Evolutionary conservation across 441 rosid species (phyloP).

Genomic region (Cnidoscolus chayamansa): DNA sequence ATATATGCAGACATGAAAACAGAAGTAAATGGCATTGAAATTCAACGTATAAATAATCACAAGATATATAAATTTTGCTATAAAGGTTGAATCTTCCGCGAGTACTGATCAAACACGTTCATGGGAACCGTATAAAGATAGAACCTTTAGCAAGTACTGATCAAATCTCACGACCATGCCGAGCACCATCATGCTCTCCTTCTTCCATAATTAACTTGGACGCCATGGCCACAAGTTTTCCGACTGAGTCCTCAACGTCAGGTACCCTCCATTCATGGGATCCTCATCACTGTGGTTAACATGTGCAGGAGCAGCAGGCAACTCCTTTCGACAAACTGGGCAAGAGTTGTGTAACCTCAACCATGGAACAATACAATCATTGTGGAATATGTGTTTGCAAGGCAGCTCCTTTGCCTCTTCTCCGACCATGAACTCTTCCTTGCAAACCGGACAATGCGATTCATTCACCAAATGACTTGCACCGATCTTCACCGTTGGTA

Average conservation of each 20-base stretch:
- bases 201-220: conserved; percentile 36
- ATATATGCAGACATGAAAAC: too few relatives aligned
- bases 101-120: too few relatives aligned
- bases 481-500: conserved; percentile 48
- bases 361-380: conserved; percentile 72
- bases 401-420: conserved; percentile 70
- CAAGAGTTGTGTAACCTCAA: conserved; percentile 76
- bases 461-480: conserved; percentile 43
- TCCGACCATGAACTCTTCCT: conserved; percentile 52
- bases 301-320: conserved; percentile 20
- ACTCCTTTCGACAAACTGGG: conserved; percentile 59
- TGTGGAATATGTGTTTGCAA: conserved; percentile 68
- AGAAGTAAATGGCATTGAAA: too few relatives aligned
- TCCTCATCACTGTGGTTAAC: neutral
- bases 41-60: too few relatives aligned
- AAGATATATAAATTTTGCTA: too few relatives aligned
- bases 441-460: conserved; percentile 27
- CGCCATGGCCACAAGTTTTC: conserved; percentile 49
- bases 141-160: too few relatives aligned
- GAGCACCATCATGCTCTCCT: conserved; percentile 21
- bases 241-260: conserved; percentile 39
- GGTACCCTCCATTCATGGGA: conserved; percentile 37
- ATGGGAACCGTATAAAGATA: too few relatives aligned
- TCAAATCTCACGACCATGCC: conserved; percentile 39
- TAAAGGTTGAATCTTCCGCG: too few relatives aligned